Evolutionary conservation across 768 basidiomycete genomes (phyloP), one percentile per base, ranked within the genome.

Genomic region (Tulasnella sp.): DNA sequence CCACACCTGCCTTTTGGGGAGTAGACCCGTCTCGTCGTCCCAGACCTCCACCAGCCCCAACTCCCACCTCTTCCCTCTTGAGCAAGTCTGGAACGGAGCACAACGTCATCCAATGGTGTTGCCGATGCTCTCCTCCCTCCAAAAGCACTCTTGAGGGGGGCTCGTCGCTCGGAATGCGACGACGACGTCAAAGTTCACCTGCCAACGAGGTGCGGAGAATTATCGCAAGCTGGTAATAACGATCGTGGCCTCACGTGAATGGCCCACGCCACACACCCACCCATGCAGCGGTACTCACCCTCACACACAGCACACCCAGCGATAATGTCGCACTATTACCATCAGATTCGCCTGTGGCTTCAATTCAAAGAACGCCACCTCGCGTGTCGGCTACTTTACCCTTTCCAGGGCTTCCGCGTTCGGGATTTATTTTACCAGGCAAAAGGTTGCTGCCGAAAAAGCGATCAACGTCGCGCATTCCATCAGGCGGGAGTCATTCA

Each of bases 251-350:
- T 62, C 58, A 62, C 58, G 58, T 62, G 58, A 62, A 62, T 62
- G 58, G 58, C 21, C 58, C 58, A 62, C 58, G 58, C 58, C 58
- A 62, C 58, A 62, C 58, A 46, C 46, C 46, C 58, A 62, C 58
- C 58, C 58, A 62, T n/a, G 27, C 46, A 46, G 46, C 14, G n/a
- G 58, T 14, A 9, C 3, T 14, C 24, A 62, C 58, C 58, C 24
- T 31, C 16, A 62, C 58, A 62, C 58, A n/a, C 24, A 46, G 46
- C 19, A n/a, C n/a, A 62, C 58, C 24, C 58, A 62, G 58, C 58
- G 24, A 62, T 62, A 62, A 62, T 62, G 58, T n/a, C 58, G 24
- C 58, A 62, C 46, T 46, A 46, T 46, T 46, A 16, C 46, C 46
- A 46, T 46, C 46, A 46, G 46, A 46, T 46, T 46, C 12, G 46